Conservation (phyloP, 371 early-diverging fungal species). For the Nosema bombycis region DNA sequence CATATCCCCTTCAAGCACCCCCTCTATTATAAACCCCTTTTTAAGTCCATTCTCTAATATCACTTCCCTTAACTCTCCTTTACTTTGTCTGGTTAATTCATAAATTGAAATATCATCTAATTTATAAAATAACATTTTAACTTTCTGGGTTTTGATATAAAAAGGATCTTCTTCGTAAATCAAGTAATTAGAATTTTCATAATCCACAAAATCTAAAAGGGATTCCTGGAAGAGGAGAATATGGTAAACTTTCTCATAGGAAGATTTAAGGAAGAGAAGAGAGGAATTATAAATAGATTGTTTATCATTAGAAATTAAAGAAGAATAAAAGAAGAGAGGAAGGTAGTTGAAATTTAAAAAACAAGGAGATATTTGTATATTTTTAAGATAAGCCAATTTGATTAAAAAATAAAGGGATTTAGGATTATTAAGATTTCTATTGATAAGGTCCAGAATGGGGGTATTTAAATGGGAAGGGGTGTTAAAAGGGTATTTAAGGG, state of each 20-base stretch:
- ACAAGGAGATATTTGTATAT: background rate
- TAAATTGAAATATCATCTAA: slow-evolving; percentile 27
- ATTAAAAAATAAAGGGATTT: background rate
- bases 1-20: background rate
- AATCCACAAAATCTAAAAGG: slow-evolving; percentile 24
- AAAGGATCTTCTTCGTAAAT: slow-evolving; percentile 29
- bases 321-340: background rate
- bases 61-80: background rate
- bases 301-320: background rate
- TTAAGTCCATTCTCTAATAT: slow-evolving; percentile 13
- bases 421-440: background rate
- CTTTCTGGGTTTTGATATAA: slow-evolving; percentile 42
- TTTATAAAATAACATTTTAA: slow-evolving; percentile 28
- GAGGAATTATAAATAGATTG: slow-evolving; percentile 36
- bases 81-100: slow-evolving; percentile 21
- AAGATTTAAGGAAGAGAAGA: slow-evolving; percentile 18
- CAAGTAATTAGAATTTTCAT: slow-evolving; percentile 15
- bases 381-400: background rate
- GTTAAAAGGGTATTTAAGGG: too few relatives aligned
- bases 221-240: slow-evolving; percentile 36
- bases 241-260: slow-evolving; percentile 44
- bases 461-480: too few relatives aligned
- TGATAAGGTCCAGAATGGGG: background rate
- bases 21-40: slow-evolving; percentile 14
- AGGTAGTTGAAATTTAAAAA: background rate